Base-by-base conservation (phyloP, 2,329 filamentous ascomycete species). In the Cladophialophora chaetospira region DNA sequence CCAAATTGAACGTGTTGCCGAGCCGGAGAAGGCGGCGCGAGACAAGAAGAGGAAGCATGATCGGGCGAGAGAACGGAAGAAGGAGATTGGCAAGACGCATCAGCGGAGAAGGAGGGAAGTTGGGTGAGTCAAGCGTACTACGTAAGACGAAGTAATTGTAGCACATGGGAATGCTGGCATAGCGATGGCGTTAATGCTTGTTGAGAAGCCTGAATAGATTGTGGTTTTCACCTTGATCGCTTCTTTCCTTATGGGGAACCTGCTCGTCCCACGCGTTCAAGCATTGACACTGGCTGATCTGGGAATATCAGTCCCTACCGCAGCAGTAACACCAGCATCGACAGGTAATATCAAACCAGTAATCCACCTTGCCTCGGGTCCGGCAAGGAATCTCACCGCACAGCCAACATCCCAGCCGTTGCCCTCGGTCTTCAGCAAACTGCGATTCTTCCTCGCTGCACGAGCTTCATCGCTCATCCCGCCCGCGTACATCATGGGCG, bases 21-120 rank as follows among this genome's bases (percentile, higher is more conserved):
- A 88, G 68, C 94, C 94, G 1, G 93, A 94, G 75, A 87, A 81
- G 69, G 85, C 86, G 66, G 89, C 86, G 25, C 79, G 82, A 68
- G 86, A 88, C 66, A 97, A 97, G 84, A 85, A 83, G 70, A 89
- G 87, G 77, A 91, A 88, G 78, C 82, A 88, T 61, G 90, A 94
- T 70, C 85, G 87, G 77, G 94, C 94, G 79, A 91, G 87, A 76
- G 87, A 88, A 66, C 85, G 86, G 72, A 85, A 87, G 71, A 96
- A 91, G 81, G 88, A 88, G 72, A 89, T 84, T 72, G 87, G 88
- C 0, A 75, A 79, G 64, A 85, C 65, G 78, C 80, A 56, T 77
- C 76, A 2, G 83, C 85, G 19, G 82, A 84, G 26, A 81, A 70
- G 8, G 82, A 86, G 1, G 83, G 87, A 68, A 38, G 19, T 38